Evolutionary conservation across 2,329 filamentous ascomycete genomes (phyloP), one percentile per base, ranked within the genome.

Genomic region (Aspergillus sp.): DNA sequence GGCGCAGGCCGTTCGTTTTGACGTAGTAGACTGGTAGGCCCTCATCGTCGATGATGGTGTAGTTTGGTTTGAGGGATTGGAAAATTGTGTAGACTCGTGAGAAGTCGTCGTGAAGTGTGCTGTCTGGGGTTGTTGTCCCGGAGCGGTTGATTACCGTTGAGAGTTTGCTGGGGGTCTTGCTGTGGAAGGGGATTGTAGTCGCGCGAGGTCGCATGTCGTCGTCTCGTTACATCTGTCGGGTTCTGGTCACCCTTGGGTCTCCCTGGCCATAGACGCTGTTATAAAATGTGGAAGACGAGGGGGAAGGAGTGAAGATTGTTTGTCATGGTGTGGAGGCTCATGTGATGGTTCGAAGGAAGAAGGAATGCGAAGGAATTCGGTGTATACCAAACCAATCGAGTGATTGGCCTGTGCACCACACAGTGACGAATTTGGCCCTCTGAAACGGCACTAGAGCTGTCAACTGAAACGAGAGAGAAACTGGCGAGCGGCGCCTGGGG

Each of bases 11-110:
- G 15, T 23, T 13, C 22, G 38, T 54, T 7, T 19, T 31, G 22
- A 54, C 28, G 34, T 54, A 45, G 38, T 54, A 54, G 1, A 46
- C 34, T 1, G 34, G 34, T 13, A 45, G 5, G 13, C 34, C 13
- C 34, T 46, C 52, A 22, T 13, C 34, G 23, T 47, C 17, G 13
- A 30, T 34, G 25, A 55, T 55, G 25, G 53, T 55, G 25, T 55
- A 48, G n/a, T 55, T 55, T 25, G 43, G 53, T 8, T 30, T 55
- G 25, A 19, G 28, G 6, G 53, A 31, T n/a, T 48, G 53, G 53
- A 41, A 41, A 1, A 41, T 41, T 13, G 34, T 41, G 11, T 41
- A 41, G 13, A 15, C 11, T 2, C 34, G 34, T 1, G 34, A 41
- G 34, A 41, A 41, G 11, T 41, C 34, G 3, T 41, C 34, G 34